A percentile compares a stretch with the other conserved stretches of the same genome.
Evolutionary conservation across 768 basidiomycete species (phyloP).

Genomic region (Infundibulicybe gibba): DNA sequence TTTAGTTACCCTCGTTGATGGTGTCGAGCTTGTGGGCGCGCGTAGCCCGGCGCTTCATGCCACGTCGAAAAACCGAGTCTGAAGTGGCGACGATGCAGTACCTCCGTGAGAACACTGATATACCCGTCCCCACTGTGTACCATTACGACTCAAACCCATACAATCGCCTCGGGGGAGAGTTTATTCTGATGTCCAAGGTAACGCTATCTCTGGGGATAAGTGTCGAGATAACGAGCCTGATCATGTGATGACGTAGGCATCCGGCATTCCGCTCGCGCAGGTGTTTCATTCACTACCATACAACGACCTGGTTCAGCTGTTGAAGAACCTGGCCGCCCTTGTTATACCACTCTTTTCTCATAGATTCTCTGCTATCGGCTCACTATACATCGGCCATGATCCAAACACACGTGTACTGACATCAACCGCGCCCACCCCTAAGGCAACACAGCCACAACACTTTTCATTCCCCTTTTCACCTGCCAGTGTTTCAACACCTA

Average conservation of each 20-base stretch:
- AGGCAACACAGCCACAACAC: constrained; percentile 33
- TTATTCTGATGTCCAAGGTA: constrained; percentile 85
- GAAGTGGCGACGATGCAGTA: constrained; percentile 86
- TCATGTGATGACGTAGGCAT: constrained; percentile 44
- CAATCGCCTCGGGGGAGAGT: constrained; percentile 83
- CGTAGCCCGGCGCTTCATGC: constrained; percentile 84
- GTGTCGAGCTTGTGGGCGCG: constrained; percentile 67
- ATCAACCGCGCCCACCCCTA: constrained; percentile 42
- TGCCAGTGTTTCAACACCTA: constrained; percentile 23
- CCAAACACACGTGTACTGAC: constrained; percentile 21
- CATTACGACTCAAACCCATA: constrained; percentile 81
- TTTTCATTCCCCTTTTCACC: constrained; percentile 43
- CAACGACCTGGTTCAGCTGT: constrained; percentile 56
- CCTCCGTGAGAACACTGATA: constrained; percentile 61
- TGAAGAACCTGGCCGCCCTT: constrained; percentile 65
- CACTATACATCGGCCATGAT: constrained; percentile 58
- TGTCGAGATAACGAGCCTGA: not conserved
- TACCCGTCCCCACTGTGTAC: constrained; percentile 76
- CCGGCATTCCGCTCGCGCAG: constrained; percentile 64
- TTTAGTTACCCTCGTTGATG: constrained; percentile 62
- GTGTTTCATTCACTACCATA: constrained; percentile 73
- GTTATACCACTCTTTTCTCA: constrained; percentile 74
- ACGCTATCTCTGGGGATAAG: constrained; percentile 9
- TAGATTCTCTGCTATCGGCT: constrained; percentile 74
- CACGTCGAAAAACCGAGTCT: constrained; percentile 81